Evolutionary conservation across 805 yeast genomes (phyloP).

Genomic region (Candida peoriensis): DNA sequence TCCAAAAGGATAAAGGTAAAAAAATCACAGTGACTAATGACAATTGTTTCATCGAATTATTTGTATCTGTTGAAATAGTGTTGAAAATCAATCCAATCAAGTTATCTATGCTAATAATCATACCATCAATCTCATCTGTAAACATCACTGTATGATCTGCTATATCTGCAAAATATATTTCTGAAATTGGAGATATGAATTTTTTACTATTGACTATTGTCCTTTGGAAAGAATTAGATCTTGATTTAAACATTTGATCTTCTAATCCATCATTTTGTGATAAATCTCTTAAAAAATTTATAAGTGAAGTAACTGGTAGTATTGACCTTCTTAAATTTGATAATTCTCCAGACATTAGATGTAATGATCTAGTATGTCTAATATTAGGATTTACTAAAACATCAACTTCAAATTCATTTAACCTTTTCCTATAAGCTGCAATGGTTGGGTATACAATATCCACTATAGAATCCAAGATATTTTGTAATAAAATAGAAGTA

Average conservation of each 20-base stretch:
- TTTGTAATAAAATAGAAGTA: slow-evolving; percentile 47
- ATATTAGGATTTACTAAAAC: slow-evolving; percentile 45
- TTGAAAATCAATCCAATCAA: slow-evolving; percentile 50
- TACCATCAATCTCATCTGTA: slow-evolving; percentile 48
- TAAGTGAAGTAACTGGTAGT: slow-evolving; percentile 41
- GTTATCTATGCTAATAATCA: slow-evolving; percentile 47
- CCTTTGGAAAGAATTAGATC: slow-evolving; percentile 2
- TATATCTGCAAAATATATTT: slow-evolving; percentile 48
- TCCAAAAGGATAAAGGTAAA: slow-evolving; percentile 53
- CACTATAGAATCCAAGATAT: slow-evolving; percentile 49
- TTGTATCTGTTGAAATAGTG: slow-evolving; percentile 50
- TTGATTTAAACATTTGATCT: neutral
- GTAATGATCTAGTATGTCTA: slow-evolving; percentile 46
- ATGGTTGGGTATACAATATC: slow-evolving; percentile 50
- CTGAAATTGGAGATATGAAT: slow-evolving; percentile 38
- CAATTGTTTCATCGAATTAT: slow-evolving; percentile 48
- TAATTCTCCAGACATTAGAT: slow-evolving; percentile 49
- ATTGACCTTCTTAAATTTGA: slow-evolving; percentile 42
- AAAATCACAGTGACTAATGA: slow-evolving; percentile 55
- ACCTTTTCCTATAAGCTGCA: slow-evolving; percentile 42
- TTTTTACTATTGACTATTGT: slow-evolving; percentile 3
- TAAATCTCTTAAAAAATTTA: slow-evolving; percentile 41
- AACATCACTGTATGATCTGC: slow-evolving; percentile 49
- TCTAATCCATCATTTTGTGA: slow-evolving; percentile 11
- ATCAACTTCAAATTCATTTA: slow-evolving; percentile 47